Base-by-base conservation (phyloP, 768 basidiomycete genomes). In the Nidularia pulvinata region DNA sequence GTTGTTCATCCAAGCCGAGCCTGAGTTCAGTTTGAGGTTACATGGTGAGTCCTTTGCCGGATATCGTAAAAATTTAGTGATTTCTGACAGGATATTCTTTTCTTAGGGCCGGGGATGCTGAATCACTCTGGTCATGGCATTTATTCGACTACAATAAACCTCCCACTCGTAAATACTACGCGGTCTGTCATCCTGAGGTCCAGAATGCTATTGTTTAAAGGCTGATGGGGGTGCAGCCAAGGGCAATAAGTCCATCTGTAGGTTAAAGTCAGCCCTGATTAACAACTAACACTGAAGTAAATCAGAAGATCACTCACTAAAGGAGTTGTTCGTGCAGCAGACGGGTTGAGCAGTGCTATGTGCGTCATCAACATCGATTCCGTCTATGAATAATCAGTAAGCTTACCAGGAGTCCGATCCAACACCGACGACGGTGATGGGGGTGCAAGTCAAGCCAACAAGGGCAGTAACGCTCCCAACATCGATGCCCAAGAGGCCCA, bases 291-390 rank as follows among this genome's bases (percentile, higher is more conserved):
- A 4, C 25, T 10, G 2, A 10, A 10, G 10, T 46, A 25, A n/a
- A n/a, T 25, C 25, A 22, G 25, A n/a, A n/a, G 32, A 14, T 35
- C 19, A 43, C 50, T 42, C 16, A 51, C 50, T 37, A 34, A 51
- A 51, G 22, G 35, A 39, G 39, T 37, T 35, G 37, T 51, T 25
- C 14, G 13, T n/a, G 30, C 50, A 51, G 50, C 50, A 51, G 50
- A 51, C 50, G 30, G 50, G 11, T 43, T 51, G 50, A 2, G 50
- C 22, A 42, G 10, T 39, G 50, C 50, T 51, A 51, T 19, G 30
- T 4, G 39, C 2, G 33, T 39, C 9, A 16, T 37, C 35, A 51
- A 6, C 3, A 36, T 30, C 3, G 13, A 49, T 46, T 35, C 9
- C 1, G 25, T 4, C 25, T 3, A 3, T 51, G 13, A 39, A 9